These are phyloP conservation scores for Atractiella rhizophila DNA, from an alignment of 768 basidiomycete species.

Conservation along the genomic window DNA sequence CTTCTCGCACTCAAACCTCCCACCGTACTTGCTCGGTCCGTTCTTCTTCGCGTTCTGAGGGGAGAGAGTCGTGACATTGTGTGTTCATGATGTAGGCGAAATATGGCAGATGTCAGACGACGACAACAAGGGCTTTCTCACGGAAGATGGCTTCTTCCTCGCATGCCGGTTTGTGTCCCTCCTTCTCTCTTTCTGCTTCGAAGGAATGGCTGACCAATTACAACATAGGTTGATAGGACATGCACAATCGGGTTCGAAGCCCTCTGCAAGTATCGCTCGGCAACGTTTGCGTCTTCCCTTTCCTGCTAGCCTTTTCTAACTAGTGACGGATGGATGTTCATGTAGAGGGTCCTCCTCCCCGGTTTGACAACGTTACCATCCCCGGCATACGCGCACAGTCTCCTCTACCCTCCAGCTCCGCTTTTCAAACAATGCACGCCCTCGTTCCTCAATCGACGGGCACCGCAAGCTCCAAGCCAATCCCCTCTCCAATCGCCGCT, in stretches of 20 bases:
- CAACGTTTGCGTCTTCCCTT: conserved; percentile 35
- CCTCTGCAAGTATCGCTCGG: conserved; percentile 30
- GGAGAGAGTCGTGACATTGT: too few species aligned
- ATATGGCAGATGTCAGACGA: conserved; percentile 84
- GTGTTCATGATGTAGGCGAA: conserved; percentile 53
- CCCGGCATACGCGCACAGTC: conserved; percentile 34
- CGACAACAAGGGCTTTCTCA: conserved; percentile 76
- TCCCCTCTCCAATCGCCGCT: background rate
- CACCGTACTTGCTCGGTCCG: conserved; percentile 26
- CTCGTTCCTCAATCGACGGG: conserved; percentile 24
- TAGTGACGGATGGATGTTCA: conserved; percentile 4
- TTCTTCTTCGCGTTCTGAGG: background rate
- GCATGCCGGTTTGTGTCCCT: too few species aligned
- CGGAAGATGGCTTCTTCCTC: conserved; percentile 59
- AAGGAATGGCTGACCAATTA: too few species aligned
- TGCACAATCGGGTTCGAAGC: conserved; percentile 56
- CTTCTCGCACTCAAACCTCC: conserved; percentile 57
- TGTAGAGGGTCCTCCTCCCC: conserved; percentile 59
- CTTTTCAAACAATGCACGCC: background rate
- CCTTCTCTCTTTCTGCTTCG: too few species aligned
- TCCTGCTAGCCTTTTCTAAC: background rate
- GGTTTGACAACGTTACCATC: conserved; percentile 40
- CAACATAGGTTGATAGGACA: conserved; percentile 77
- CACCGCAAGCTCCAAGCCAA: background rate
- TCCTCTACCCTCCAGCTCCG: conserved; percentile 11